Evolutionary conservation across 176 grass and related monocot species (phyloP), one percentile per base, ranked within the genome.

Genomic region (Eleusine coracana): DNA sequence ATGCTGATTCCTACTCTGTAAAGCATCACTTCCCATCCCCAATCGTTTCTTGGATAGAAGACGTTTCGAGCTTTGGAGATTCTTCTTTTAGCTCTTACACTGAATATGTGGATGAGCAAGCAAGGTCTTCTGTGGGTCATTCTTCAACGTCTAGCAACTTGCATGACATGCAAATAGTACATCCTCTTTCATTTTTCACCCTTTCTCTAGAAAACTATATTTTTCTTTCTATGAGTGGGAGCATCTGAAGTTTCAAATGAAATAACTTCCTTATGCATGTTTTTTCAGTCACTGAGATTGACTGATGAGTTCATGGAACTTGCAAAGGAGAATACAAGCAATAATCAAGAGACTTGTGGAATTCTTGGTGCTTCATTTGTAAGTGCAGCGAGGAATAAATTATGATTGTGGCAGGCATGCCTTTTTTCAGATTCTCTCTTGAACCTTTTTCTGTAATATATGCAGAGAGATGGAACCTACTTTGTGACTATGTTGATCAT

Each of bases 261-360:
- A 68, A 25, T 76, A 41, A 68, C 71, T 44, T 5, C 16, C 65
- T 64, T 89, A 3, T 87, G 36, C 21, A 75, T 87, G 21, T 70
- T 69, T 36, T 11, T 92, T 63, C 90, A 96, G 96, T 99, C 96
- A 10, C 75, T 49, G 38, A 89, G 89, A 87, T 87, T 99, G 91
- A 96, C 88, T 37, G 96, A 94, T 34, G 96, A 99, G 85, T 99
- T 99, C 83, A 90, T 99, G 80, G 91, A 96, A 73, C 96, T 99
- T 83, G 91, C 96, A 38, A 96, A 96, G 88, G 96, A 96, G 61
- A 99, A 99, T 71, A 99, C 96, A 23, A 74, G 87, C 77, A 90
- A 83, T 50, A 91, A 99, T 75, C 78, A 90, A 18, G 96, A 99
- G 80, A 96, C 93, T 52, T 99, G 96, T 70, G 96, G 96, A 64